Evolutionary conservation across 2,329 filamentous ascomycete genomes (phyloP).

Genomic region (Plectosphaerella plurivora): DNA sequence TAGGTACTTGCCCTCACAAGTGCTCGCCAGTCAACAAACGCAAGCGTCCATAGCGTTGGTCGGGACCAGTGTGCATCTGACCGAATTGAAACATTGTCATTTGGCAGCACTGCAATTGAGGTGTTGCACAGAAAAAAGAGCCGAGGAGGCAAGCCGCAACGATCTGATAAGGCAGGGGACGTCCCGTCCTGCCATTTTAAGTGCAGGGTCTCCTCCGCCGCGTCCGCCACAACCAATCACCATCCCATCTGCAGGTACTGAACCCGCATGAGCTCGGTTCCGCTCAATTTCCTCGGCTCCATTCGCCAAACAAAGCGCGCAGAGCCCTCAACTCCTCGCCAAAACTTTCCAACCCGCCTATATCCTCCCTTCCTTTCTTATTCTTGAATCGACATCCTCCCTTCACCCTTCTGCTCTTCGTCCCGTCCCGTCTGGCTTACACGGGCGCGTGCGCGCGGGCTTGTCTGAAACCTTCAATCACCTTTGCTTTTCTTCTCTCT

Average conservation of each 20-base stretch:
- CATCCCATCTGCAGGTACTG: background rate
- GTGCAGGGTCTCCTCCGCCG: background rate
- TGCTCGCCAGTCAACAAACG: too few species aligned
- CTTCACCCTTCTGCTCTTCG: background rate
- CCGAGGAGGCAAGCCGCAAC: background rate
- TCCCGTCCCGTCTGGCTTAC: background rate
- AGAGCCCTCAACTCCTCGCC: background rate
- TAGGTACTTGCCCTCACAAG: too few species aligned
- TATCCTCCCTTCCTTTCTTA: background rate
- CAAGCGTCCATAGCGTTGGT: too few species aligned
- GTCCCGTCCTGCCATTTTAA: too few species aligned
- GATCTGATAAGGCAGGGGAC: background rate
- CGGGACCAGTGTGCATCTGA: too few species aligned
- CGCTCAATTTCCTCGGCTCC: background rate
- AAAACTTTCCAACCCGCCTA: background rate
- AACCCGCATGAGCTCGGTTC: background rate
- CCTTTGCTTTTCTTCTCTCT: background rate
- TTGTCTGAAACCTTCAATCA: background rate
- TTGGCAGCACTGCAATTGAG: too few species aligned
- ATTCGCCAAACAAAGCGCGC: background rate
- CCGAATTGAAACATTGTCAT: too few species aligned
- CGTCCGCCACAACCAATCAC: background rate
- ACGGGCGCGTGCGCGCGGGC: background rate
- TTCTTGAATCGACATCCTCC: background rate
- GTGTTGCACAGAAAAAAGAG: too few species aligned